A percentile compares a stretch with the other conserved stretches of the same genome.
Evolutionary conservation across 768 basidiomycete species (phyloP).

Genomic region (Lactarius akahatsu): DNA sequence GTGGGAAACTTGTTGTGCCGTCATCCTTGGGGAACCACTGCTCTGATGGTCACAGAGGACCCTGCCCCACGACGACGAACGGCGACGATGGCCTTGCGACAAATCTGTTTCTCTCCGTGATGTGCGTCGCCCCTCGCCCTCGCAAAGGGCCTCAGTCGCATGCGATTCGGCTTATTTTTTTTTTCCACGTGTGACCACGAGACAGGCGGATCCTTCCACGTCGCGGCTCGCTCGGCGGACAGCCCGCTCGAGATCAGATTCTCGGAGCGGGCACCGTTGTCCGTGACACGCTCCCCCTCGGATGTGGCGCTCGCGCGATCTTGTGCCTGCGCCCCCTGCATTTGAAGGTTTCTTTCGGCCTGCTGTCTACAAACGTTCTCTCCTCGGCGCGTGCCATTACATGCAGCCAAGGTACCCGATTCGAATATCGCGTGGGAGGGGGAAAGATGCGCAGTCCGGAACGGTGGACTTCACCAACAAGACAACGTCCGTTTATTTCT

Average conservation of each 20-base stretch:
- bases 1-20: conserved; percentile 13
- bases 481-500: neutral
- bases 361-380: neutral
- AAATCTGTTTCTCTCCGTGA: neutral
- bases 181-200: neutral
- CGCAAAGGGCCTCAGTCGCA: neutral
- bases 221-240: neutral
- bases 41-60: neutral
- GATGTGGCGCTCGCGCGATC: neutral
- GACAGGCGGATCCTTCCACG: conserved; percentile 1
- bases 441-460: no score
- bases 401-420: neutral
- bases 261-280: neutral
- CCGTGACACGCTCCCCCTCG: neutral
- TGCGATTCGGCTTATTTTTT: no score
- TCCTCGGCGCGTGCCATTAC: conserved; percentile 4
- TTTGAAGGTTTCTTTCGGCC: neutral
- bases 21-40: neutral
- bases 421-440: neutral
- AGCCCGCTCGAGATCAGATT: conserved; percentile 1
- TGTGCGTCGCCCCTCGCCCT: neutral
- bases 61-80: conserved; percentile 1
- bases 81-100: neutral
- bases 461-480: neutral
- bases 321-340: neutral